Evolutionary conservation across 192 early-diverging fungal genomes (phyloP), one percentile per base, ranked within the genome.

Genomic region (Gamsiella multidivaricata): DNA sequence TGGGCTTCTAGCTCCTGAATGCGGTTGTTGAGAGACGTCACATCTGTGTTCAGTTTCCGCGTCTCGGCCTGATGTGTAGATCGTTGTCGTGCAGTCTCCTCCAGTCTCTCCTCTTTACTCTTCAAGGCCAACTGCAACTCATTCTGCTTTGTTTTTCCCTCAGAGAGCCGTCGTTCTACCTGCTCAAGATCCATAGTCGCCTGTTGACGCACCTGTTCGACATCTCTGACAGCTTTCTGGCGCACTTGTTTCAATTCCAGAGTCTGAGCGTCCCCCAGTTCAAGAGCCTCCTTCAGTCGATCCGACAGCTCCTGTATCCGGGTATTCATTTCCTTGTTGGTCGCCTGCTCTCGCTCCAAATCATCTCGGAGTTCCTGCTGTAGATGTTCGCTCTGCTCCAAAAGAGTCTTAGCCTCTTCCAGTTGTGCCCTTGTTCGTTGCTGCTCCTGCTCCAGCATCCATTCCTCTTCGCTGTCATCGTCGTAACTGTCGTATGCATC

Each of bases 271-370:
- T 62, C 53, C 5, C 37, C 23, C 20, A 68, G 15, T 1, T 62
- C 58, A 3, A 62, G 7, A 5, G 58, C 12, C 9, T 46, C 59
- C 10, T 67, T 53, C n/a, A 61, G 3, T 18, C 32, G 72, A 4
- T 8, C 28, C 11, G 65, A 61, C 45, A 76, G 37, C 6, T 33
- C 50, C 36, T 60, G 12, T 17, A 76, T 57, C 15, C 51, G 49
- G 2, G n/a, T 25, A 8, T 60, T 53, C 22, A 58, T 20, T 8
- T 76, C 36, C 29, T 39, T 41, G 12, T 45, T 61, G 15, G 2
- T 26, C 11, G 33, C 34, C 3, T 45, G 72, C 34, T 76, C 65
- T 36, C 34, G 53, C 17, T 45, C 74, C 7, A 78, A 39, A 3
- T 69, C 46, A 3, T 58, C 54, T 18, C 41, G 41, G 10, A 68